Percentiles rank a stretch among this genome's conserved stretches.
These are phyloP conservation scores for Camillea tinctor DNA, from an alignment of 2,329 filamentous ascomycete species.

Conservation along the genomic window DNA sequence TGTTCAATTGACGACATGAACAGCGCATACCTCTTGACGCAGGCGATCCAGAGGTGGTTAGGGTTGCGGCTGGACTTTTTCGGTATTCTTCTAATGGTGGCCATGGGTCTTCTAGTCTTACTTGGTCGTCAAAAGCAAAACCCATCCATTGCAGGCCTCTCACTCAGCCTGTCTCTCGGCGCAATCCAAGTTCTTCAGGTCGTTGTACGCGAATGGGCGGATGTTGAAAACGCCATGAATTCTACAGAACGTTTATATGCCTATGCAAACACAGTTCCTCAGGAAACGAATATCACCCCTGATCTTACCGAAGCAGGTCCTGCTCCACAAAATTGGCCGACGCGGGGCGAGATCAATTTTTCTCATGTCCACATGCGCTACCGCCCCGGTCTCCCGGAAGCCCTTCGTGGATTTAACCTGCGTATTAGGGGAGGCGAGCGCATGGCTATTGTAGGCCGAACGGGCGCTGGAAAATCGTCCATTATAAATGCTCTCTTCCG, in stretches of 20 bases:
- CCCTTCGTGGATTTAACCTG: slow-evolving; percentile 30
- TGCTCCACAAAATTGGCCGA: slow-evolving; percentile 62
- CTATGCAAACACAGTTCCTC: slow-evolving; percentile 62
- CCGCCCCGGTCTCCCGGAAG: slow-evolving; percentile 62
- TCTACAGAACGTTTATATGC: slow-evolving; percentile 65
- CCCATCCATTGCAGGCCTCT: slow-evolving; percentile 63
- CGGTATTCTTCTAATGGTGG: slow-evolving; percentile 60
- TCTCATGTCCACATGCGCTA: slow-evolving; percentile 68
- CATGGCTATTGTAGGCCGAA: slow-evolving; percentile 74
- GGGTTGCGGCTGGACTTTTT: slow-evolving; percentile 61
- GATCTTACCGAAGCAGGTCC: not conserved
- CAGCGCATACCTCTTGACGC: slow-evolving; percentile 66
- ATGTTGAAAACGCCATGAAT: slow-evolving; percentile 72
- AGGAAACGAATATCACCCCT: slow-evolving; percentile 41
- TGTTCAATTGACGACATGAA: slow-evolving; percentile 63
- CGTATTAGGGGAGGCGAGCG: slow-evolving; percentile 53
- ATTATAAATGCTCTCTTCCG: slow-evolving; percentile 70
- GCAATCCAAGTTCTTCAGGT: slow-evolving; percentile 69
- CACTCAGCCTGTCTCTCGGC: slow-evolving; percentile 64
- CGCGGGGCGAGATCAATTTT: slow-evolving; percentile 65
- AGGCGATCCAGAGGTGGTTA: slow-evolving; percentile 67
- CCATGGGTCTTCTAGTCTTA: slow-evolving; percentile 63
- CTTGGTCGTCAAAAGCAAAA: slow-evolving; percentile 61
- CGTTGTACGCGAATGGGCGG: slow-evolving; percentile 64
- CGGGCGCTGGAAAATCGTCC: slow-evolving; percentile 74